These are phyloP conservation scores for Cubamyces sp. DNA, from an alignment of 768 basidiomycete genomes.

Conservation along the genomic window DNA sequence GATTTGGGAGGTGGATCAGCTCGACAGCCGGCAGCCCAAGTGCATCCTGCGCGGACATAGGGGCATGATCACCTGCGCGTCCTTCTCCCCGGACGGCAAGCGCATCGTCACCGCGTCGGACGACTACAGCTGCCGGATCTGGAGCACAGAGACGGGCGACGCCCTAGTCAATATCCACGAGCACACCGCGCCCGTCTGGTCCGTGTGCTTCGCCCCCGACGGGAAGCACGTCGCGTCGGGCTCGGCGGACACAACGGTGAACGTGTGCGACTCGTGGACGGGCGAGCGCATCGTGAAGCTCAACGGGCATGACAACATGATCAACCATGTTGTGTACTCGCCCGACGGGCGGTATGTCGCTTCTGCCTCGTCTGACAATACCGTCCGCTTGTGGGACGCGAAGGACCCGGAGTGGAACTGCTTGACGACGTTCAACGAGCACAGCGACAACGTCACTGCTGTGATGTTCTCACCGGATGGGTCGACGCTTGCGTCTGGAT, in stretches of 20 bases:
- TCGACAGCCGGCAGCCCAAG: not conserved
- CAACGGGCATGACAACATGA: slow-evolving; percentile 23
- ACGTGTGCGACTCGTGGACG: slow-evolving; percentile 33
- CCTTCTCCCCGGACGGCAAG: slow-evolving; percentile 23
- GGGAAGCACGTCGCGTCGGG: slow-evolving; percentile 33
- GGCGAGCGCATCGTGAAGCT: slow-evolving; percentile 16
- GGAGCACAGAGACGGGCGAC: slow-evolving; percentile 47
- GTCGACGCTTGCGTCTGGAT: slow-evolving; percentile 33
- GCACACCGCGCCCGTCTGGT: slow-evolving; percentile 31
- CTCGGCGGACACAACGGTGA: slow-evolving; percentile 32
- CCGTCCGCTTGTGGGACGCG: slow-evolving; percentile 32
- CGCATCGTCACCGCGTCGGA: slow-evolving; percentile 8
- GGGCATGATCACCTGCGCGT: slow-evolving; percentile 12
- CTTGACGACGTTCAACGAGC: slow-evolving; percentile 20
- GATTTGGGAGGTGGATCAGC: slow-evolving; percentile 10
- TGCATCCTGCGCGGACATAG: slow-evolving; percentile 1
- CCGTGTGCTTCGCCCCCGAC: slow-evolving; percentile 36
- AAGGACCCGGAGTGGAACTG: slow-evolving; percentile 3
- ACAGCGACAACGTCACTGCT: slow-evolving; percentile 22
- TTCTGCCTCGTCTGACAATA: slow-evolving; percentile 36
- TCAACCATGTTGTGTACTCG: slow-evolving; percentile 33
- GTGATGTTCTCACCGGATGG: slow-evolving; percentile 27
- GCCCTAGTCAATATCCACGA: slow-evolving; percentile 7
- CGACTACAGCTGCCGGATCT: slow-evolving; percentile 29
- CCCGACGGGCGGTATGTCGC: slow-evolving; percentile 33